Evolutionary conservation across 176 grass and related monocot species (phyloP), one percentile per base, ranked within the genome.

Genomic region (Avena insularis): DNA sequence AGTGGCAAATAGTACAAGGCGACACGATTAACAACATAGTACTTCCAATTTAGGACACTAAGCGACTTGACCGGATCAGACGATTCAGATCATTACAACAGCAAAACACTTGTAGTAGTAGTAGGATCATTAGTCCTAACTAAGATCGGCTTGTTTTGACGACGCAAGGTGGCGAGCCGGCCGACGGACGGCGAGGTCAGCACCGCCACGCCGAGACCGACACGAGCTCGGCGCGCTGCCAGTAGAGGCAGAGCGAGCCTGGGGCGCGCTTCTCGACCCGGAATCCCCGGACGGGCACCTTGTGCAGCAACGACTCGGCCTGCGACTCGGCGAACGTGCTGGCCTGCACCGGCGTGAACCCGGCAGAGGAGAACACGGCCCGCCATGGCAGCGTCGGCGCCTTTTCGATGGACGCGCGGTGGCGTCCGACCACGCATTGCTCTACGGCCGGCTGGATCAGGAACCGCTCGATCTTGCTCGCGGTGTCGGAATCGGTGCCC

Each of bases 201-300:
- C 93, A 95, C 85, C 90, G 91, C 96, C 96, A 98, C 23, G 92
- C 92, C 17, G 93, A 94, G 15, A 98, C 91, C 3, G 96, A 95
- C 1, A 94, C 88, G 3, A 98, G 88, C 88, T 95, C 93, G 16
- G 84, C 79, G 20, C 86, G 91, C 70, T 98, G 96, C 96, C 96
- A 98, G 81, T 88, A 92, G 65, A 98, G 92, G 86, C 88, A 83
- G 45, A 98, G 91, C 35, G 93, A 85, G n/a, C 89, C 90, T 33
- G 81, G 81, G 65, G 84, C 88, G 77, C 87, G 93, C 82, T 89
- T 95, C 88, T 95, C 93, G 12, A 98, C 92, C 12, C 93, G 93
- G 86, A 98, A 98, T 8, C 93, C 96, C 84, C 90, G 88, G 4
- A 92, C 88, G 31, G 81, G 82, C 80, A 94, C 89, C 90, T 91